Conservation (phyloP, 805 yeast genomes). For the Candida khao-thaluensis region DNA sequence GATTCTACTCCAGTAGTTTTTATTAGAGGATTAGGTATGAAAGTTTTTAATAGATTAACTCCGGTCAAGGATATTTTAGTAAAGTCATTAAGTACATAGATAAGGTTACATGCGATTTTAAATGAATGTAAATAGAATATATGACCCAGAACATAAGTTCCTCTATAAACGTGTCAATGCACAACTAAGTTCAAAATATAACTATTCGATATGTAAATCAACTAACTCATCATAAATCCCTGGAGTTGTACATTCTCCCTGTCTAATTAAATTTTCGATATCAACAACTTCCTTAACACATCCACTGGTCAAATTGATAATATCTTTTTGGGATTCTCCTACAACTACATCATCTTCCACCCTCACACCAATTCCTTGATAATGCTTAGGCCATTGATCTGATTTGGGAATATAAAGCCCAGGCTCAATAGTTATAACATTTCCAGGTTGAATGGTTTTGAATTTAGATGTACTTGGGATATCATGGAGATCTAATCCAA, state of each 20-base stretch:
- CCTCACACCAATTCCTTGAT: conserved; percentile 87
- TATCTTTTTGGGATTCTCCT: conserved; percentile 55
- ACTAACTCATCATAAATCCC: conserved; percentile 36
- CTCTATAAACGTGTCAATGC: no score
- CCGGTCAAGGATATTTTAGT: conserved; percentile 71
- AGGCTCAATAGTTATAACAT: conserved; percentile 93
- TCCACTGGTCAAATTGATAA: conserved; percentile 62
- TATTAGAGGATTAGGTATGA: conserved; percentile 74
- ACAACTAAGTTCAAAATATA: background rate
- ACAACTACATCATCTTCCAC: conserved; percentile 92
- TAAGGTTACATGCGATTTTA: background rate
- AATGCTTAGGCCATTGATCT: conserved; percentile 72
- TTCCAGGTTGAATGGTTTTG: conserved; percentile 57
- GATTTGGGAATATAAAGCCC: conserved; percentile 85
- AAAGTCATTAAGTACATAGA: conserved; percentile 31
- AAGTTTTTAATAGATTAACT: conserved; percentile 59
- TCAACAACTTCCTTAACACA: conserved; percentile 86
- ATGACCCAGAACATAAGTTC: no score
- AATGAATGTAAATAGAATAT: background rate
- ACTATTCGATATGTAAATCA: conserved; percentile 21
- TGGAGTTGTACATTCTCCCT: conserved; percentile 56
- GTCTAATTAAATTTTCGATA: conserved; percentile 64
- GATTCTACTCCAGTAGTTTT: conserved; percentile 73
- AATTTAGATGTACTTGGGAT: conserved; percentile 62
- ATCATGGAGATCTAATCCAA: conserved; percentile 91